A percentile compares a stretch with the other conserved stretches of the same genome.
These are phyloP conservation scores for Pythium monospermum DNA, from an alignment of 352 stramenopile species.

Conservation along the genomic window DNA sequence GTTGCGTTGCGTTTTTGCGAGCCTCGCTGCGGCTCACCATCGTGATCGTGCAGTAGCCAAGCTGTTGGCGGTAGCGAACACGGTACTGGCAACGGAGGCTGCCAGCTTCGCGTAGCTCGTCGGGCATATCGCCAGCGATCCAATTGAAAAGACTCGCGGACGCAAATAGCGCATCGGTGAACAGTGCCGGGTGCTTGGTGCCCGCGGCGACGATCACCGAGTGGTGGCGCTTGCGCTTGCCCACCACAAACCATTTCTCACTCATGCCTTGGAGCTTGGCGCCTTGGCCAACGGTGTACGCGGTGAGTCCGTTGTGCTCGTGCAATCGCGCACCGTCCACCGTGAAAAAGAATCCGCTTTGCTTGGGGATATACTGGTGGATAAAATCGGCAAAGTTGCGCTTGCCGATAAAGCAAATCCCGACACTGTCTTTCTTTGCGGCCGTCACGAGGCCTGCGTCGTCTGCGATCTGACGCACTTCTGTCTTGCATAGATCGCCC, in stretches of 20 bases:
- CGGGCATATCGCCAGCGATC: conserved; percentile 60
- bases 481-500: conserved; percentile 87
- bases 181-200: conserved; percentile 90
- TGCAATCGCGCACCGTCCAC: conserved; percentile 62
- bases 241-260: conserved; percentile 90
- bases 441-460: conserved; percentile 83
- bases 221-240: conserved; percentile 64
- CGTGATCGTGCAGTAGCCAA: conserved; percentile 61
- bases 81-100: conserved; percentile 68
- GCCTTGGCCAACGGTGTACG: conserved; percentile 93
- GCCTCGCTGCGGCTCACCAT: conserved; percentile 40
- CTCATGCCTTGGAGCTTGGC: conserved; percentile 85
- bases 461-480: conserved; percentile 89
- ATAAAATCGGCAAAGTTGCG: conserved; percentile 91
- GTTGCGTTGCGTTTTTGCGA: conserved; percentile 25
- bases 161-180: conserved; percentile 82
- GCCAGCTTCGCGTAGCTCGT: conserved; percentile 33
- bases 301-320: conserved; percentile 67
- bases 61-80: conserved; percentile 74
- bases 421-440: conserved; percentile 94
- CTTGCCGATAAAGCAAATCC: conserved; percentile 99
- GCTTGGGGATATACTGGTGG: conserved; percentile 84
- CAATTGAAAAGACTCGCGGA: conserved; percentile 84
- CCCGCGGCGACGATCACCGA: conserved; percentile 85
- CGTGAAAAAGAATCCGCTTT: conserved; percentile 77